Conservation (phyloP, 1,284 basidiomycete species). For the Trichosporon sp. region DNA sequence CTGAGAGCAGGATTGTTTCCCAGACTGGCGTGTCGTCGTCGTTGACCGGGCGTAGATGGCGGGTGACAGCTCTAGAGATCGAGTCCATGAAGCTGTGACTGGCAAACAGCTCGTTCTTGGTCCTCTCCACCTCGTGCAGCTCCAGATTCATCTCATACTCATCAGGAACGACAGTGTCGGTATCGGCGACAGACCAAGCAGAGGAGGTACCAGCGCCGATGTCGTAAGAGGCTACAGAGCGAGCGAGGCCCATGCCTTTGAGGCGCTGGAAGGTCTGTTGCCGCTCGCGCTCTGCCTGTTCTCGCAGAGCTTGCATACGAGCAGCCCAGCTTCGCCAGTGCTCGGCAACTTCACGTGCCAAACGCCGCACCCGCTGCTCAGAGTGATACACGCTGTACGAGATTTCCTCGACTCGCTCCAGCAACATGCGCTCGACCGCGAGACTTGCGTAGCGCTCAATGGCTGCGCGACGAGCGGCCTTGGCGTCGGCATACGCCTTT, state of each 20-base stretch:
- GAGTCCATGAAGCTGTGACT: conserved; percentile 31
- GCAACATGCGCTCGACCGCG: conserved; percentile 14
- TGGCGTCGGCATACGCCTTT: conserved; percentile 13
- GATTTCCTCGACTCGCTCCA: conserved; percentile 6
- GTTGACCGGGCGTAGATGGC: conserved; percentile 13
- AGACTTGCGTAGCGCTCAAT: conserved; percentile 18
- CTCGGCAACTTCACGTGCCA: conserved; percentile 13
- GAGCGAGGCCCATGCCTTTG: conserved; percentile 27
- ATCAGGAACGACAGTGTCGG: background rate
- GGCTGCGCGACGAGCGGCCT: conserved; percentile 11
- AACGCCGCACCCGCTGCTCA: conserved; percentile 6
- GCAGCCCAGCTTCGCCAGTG: conserved; percentile 26
- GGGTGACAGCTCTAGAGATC: conserved; percentile 27
- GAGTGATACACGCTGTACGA: background rate
- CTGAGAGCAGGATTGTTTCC: conserved; percentile 16
- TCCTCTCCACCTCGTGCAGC: conserved; percentile 19
- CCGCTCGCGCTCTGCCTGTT: conserved; percentile 18
- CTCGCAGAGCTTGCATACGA: conserved; percentile 8
- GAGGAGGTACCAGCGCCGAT: background rate
- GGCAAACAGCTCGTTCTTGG: conserved; percentile 13
- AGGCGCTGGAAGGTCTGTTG: conserved; percentile 20
- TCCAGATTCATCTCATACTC: conserved; percentile 23
- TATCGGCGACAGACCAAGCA: background rate
- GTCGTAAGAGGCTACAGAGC: conserved; percentile 8
- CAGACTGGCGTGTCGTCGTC: conserved; percentile 6